Percentiles rank a stretch among this genome's conserved stretches.
Conservation (phyloP, 768 basidiomycete genomes). For the Nevesoporus exiguus region DNA sequence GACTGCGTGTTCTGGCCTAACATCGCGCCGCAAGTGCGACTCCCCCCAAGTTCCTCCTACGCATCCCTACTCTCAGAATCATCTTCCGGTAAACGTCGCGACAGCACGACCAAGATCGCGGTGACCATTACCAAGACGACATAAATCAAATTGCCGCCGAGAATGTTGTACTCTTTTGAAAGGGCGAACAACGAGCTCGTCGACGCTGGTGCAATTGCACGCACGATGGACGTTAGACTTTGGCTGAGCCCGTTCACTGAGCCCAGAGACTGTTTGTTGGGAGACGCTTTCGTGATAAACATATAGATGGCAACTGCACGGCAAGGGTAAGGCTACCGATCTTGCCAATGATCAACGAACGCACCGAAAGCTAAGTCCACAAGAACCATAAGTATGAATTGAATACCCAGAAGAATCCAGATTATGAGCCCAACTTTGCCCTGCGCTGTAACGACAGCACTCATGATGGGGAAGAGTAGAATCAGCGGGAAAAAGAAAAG, state of each 20-base stretch:
- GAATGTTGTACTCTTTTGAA: constrained; percentile 45
- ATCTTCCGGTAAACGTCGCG: constrained; percentile 21
- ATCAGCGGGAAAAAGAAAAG: constrained; percentile 36
- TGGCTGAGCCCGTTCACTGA: constrained; percentile 58
- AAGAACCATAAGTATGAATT: constrained; percentile 27
- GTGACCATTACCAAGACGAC: constrained; percentile 35
- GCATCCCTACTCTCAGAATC: neutral
- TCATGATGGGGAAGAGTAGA: constrained; percentile 45
- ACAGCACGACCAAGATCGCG: constrained; percentile 21
- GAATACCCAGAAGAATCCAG: constrained; percentile 35
- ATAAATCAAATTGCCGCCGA: constrained; percentile 52
- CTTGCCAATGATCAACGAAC: constrained; percentile 6
- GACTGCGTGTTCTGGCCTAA: no score
- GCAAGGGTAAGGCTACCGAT: constrained; percentile 1
- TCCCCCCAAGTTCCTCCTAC: no score
- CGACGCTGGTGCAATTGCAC: constrained; percentile 47
- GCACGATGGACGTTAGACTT: constrained; percentile 41
- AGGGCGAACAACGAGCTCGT: constrained; percentile 52
- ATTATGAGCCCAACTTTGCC: constrained; percentile 34
- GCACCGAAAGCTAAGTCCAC: constrained; percentile 40
- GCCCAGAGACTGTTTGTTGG: constrained; percentile 50
- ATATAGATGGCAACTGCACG: constrained; percentile 45
- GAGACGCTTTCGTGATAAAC: constrained; percentile 51
- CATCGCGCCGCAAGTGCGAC: no score
- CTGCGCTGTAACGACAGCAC: constrained; percentile 32